A percentile compares a stretch with the other conserved stretches of the same genome.
Evolutionary conservation across 352 stramenopile species (phyloP).

Genomic region (Saprolegnia diclina): DNA sequence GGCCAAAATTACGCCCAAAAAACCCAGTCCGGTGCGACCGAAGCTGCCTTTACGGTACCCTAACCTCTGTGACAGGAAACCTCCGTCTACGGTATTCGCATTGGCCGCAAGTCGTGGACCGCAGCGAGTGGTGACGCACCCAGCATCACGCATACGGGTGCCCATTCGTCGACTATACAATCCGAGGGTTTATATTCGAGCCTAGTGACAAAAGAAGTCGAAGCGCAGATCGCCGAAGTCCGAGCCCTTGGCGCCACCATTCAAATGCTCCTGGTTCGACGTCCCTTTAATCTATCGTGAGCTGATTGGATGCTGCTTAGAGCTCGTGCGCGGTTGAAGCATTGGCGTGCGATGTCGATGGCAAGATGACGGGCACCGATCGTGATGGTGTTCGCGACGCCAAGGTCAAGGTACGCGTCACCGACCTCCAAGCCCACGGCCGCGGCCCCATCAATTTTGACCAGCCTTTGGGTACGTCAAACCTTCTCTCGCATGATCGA

Average conservation of each 20-base stretch:
- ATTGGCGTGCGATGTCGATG: constrained; percentile 6
- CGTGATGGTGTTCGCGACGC: background rate
- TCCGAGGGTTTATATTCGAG: constrained; percentile 11
- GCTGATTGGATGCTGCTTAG: background rate
- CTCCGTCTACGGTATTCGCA: constrained; percentile 66
- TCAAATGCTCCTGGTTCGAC: background rate
- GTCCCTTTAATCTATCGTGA: background rate
- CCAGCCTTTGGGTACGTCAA: background rate
- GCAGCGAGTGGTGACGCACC: constrained; percentile 24
- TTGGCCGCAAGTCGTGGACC: constrained; percentile 45
- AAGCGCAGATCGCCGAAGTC: constrained; percentile 35
- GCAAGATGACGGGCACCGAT: constrained; percentile 7
- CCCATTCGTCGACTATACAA: constrained; percentile 9
- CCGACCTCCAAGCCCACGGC: background rate
- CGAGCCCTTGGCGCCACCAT: background rate
- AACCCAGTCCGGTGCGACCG: background rate
- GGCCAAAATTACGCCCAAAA: constrained; percentile 40
- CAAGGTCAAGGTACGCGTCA: background rate
- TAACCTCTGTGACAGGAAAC: constrained; percentile 45
- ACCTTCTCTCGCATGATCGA: background rate
- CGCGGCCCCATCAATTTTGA: constrained; percentile 4
- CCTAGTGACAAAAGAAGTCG: constrained; percentile 33
- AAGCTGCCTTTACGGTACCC: background rate
- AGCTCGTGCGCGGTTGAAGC: background rate
- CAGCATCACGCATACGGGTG: constrained; percentile 26